These are phyloP conservation scores for Xylaria acuta DNA, from an alignment of 495 filamentous ascomycete genomes.

Conservation along the genomic window DNA sequence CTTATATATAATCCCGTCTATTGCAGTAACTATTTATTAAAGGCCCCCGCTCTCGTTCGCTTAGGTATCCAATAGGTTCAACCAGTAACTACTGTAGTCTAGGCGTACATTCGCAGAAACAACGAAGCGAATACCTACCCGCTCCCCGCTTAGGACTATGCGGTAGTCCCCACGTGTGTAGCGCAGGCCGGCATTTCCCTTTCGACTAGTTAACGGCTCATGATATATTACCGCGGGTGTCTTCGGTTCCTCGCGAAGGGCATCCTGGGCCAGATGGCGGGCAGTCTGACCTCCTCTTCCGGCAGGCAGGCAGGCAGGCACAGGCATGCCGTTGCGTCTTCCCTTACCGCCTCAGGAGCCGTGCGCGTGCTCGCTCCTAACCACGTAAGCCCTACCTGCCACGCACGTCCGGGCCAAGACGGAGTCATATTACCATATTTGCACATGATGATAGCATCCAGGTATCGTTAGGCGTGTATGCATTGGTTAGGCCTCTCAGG, in stretches of 20 bases:
- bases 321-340: not conserved
- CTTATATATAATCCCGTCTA: not conserved
- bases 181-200: not conserved
- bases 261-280: not conserved
- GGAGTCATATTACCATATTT: not conserved
- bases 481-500: no score
- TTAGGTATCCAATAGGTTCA: not conserved
- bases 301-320: not conserved
- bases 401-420: not conserved
- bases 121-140: not conserved
- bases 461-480: not conserved
- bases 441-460: not conserved
- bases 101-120: not conserved
- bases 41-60: not conserved
- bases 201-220: not conserved
- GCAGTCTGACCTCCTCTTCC: no score
- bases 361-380: not conserved
- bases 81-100: no score
- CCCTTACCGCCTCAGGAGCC: not conserved
- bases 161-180: not conserved
- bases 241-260: not conserved
- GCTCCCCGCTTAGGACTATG: not conserved
- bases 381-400: constrained; percentile 19
- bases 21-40: not conserved
- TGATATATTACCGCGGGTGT: not conserved